These are phyloP conservation scores for Chaetothyriales sp. DNA, from an alignment of 2,329 filamentous ascomycete genomes.

Conservation along the genomic window DNA sequence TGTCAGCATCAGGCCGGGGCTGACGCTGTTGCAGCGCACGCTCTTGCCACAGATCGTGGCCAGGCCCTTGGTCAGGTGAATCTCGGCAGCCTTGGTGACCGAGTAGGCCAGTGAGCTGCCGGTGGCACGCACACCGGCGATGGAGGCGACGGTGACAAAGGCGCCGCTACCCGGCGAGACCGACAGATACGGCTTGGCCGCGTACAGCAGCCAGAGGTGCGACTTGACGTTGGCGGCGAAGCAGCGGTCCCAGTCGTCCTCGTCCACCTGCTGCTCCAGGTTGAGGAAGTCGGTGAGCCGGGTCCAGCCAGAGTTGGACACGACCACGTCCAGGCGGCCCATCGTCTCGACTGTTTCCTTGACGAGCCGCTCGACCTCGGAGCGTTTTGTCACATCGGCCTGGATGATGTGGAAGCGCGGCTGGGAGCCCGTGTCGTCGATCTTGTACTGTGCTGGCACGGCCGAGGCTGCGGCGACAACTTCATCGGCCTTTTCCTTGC, in stretches of 20 bases:
- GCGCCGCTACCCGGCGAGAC: constrained; percentile 35
- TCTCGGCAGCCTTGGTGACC: constrained; percentile 60
- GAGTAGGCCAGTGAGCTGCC: constrained; percentile 55
- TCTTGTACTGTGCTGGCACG: constrained; percentile 6
- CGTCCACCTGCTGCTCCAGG: constrained; percentile 20
- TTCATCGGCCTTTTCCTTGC: constrained; percentile 14
- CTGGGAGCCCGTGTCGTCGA: neutral
- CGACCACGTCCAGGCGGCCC: constrained; percentile 34
- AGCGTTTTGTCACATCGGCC: constrained; percentile 13
- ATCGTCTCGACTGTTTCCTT: constrained; percentile 30
- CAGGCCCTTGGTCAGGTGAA: constrained; percentile 52
- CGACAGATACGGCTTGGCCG: constrained; percentile 39
- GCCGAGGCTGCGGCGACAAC: constrained; percentile 15
- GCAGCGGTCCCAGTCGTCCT: constrained; percentile 45
- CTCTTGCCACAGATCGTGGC: constrained; percentile 48
- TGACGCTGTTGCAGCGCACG: constrained; percentile 48
- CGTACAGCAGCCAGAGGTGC: constrained; percentile 45
- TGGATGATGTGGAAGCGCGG: constrained; percentile 17
- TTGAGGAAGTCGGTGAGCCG: constrained; percentile 24
- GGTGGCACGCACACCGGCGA: constrained; percentile 49
- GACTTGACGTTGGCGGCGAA: constrained; percentile 50
- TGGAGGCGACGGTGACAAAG: constrained; percentile 49
- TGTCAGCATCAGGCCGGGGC: constrained; percentile 50
- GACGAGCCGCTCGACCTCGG: constrained; percentile 25
- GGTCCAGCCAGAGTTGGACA: constrained; percentile 28